phyloP scores from a whole-genome alignment of 2,329 filamentous ascomycete species.

The Diaporthe ampelina region DNA sequence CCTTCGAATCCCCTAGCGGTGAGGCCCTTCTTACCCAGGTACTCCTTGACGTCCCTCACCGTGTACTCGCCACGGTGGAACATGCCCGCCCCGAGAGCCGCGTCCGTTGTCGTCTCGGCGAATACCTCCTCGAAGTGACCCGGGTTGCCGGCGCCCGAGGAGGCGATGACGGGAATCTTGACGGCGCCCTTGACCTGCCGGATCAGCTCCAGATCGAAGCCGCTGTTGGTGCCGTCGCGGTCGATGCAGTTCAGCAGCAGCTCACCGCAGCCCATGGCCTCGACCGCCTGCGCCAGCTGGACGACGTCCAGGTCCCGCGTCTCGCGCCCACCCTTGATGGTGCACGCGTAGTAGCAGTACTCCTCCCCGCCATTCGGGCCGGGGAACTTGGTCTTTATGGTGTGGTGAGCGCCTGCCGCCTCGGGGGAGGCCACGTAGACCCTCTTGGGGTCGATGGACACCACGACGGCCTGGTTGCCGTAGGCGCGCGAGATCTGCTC shows the following conservation, averaged over 20 bases:
- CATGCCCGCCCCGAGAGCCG: conserved; percentile 95
- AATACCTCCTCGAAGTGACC: conserved; percentile 94
- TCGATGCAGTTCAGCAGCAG: conserved; percentile 98
- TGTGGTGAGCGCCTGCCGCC: conserved; percentile 76
- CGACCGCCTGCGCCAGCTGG: conserved; percentile 88
- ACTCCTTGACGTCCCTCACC: conserved; percentile 92
- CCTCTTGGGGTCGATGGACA: conserved; percentile 93
- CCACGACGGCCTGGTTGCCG: conserved; percentile 96
- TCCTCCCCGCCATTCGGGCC: conserved; percentile 84
- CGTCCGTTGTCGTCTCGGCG: conserved; percentile 86
- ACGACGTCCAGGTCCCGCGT: conserved; percentile 94
- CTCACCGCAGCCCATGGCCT: conserved; percentile 96
- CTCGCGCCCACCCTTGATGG: conserved; percentile 94
- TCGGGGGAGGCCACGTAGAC: conserved; percentile 77
- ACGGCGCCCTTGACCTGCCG: conserved; percentile 88
- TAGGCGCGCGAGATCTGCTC: conserved; percentile 95
- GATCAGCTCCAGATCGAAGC: conserved; percentile 95
- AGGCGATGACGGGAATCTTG: conserved; percentile 94
- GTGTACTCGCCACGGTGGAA: conserved; percentile 97
- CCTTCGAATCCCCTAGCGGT: conserved; percentile 85
- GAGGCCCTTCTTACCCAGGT: conserved; percentile 78
- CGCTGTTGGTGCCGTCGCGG: conserved; percentile 92
- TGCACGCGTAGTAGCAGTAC: conserved; percentile 98
- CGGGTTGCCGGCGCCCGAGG: conserved; percentile 90
- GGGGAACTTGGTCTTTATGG: conserved; percentile 76